Percentiles rank a stretch among this genome's conserved stretches.
Conservation (phyloP, 768 basidiomycete species). For the Pleurotus tuber-regium region DNA sequence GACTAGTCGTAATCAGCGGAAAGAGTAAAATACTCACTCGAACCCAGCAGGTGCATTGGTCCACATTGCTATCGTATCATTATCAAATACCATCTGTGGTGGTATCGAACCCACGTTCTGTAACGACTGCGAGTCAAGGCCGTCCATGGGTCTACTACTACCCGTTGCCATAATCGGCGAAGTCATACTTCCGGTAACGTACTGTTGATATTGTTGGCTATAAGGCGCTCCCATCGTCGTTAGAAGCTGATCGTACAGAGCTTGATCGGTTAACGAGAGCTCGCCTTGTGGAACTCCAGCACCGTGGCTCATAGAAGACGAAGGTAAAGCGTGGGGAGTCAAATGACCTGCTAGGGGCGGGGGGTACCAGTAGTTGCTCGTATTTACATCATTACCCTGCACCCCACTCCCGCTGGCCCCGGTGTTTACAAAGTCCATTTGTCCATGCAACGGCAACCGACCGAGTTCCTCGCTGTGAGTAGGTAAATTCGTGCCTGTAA, state of each 20-base stretch:
- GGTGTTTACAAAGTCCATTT: conserved; percentile 35
- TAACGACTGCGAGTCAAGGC: neutral
- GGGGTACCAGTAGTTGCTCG: neutral
- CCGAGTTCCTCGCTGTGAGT: conserved; percentile 59
- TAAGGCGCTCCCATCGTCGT: conserved; percentile 4
- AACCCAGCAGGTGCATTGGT: conserved; percentile 56
- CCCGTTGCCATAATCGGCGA: neutral
- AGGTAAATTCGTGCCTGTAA: conserved; percentile 34
- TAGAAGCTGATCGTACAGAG: neutral
- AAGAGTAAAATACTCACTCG: conserved; percentile 49
- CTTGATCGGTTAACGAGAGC: neutral
- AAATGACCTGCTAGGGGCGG: neutral
- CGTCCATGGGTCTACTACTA: neutral
- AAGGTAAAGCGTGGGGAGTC: neutral
- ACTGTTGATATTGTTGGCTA: conserved; percentile 2
- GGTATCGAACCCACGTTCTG: conserved; percentile 19
- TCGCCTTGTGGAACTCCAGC: neutral
- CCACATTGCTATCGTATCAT: conserved; percentile 61
- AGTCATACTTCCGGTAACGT: neutral
- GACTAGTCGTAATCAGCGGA: neutral
- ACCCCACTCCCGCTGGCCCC: conserved; percentile 7
- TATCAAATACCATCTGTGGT: conserved; percentile 35
- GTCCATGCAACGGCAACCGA: conserved; percentile 45
- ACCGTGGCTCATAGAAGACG: neutral
- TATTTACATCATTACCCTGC: neutral